Percentiles rank a stretch among this genome's conserved stretches.
phyloP scores from a whole-genome alignment of 768 basidiomycete species.

The Rhodotorula kratochvilovae region DNA sequence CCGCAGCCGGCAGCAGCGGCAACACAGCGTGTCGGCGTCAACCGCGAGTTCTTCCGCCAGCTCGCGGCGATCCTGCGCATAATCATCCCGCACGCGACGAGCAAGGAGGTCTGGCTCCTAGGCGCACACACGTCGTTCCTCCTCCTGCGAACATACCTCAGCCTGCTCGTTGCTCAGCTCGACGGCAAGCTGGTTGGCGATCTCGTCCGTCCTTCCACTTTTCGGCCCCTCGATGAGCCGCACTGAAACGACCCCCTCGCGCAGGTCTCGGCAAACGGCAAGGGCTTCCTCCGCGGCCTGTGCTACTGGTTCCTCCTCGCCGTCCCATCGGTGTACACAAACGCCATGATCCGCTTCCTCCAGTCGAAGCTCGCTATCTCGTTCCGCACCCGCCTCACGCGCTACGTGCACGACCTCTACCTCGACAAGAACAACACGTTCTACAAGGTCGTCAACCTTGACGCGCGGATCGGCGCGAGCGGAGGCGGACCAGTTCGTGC shows the following conservation, averaged over 20 bases:
- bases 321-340: constrained; percentile 89
- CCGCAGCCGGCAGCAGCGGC: neutral
- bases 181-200: constrained; percentile 87
- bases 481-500: constrained; percentile 45
- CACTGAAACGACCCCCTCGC: no score
- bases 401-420: constrained; percentile 88
- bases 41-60: constrained; percentile 43
- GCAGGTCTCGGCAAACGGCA: constrained; percentile 72
- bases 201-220: constrained; percentile 55
- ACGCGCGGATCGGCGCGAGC: constrained; percentile 33
- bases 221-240: neutral
- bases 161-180: constrained; percentile 76
- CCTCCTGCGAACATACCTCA: constrained; percentile 76
- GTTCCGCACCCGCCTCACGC: constrained; percentile 77
- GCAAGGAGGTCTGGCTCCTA: constrained; percentile 68
- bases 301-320: constrained; percentile 85
- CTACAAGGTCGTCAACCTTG: constrained; percentile 46
- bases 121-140: constrained; percentile 77
- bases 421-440: constrained; percentile 57
- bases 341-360: constrained; percentile 83
- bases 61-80: constrained; percentile 40
- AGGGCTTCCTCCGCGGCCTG: constrained; percentile 74
- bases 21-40: constrained; percentile 34
- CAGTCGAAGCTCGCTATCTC: constrained; percentile 78
- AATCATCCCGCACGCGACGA: constrained; percentile 35